phyloP scores from a whole-genome alignment of 2,329 filamentous ascomycete genomes.

The Septoria petroselini region DNA sequence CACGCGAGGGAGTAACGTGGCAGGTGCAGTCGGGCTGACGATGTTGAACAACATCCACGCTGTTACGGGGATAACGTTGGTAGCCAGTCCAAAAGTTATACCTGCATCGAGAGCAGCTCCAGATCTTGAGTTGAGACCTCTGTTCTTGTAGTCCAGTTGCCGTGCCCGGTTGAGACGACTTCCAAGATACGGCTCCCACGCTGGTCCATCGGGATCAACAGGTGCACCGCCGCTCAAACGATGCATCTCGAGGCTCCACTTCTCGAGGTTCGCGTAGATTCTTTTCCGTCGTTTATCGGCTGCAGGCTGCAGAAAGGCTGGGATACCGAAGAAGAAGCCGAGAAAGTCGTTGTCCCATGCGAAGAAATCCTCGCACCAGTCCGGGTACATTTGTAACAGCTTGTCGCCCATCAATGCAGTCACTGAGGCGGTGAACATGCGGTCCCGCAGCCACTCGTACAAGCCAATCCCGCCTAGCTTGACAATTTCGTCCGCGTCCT shows the following conservation, averaged over 20 bases:
- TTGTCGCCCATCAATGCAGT: conserved; percentile 34
- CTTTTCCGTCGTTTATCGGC: conserved; percentile 26
- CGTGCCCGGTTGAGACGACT: conserved; percentile 33
- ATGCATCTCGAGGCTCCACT: conserved; percentile 31
- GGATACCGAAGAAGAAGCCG: conserved; percentile 33
- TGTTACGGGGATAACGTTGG: conserved; percentile 36
- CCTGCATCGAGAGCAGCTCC: conserved; percentile 32
- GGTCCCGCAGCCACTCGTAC: conserved; percentile 34
- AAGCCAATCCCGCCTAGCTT: conserved; percentile 27
- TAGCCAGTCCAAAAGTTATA: conserved; percentile 35
- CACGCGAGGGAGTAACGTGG: conserved; percentile 29
- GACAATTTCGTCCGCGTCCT: conserved; percentile 26
- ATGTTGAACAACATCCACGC: conserved; percentile 38
- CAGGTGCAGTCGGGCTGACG: conserved; percentile 30
- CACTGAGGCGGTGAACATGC: conserved; percentile 35
- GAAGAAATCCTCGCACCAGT: conserved; percentile 34
- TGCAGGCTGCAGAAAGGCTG: conserved; percentile 29
- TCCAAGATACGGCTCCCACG: conserved; percentile 34
- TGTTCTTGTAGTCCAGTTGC: conserved; percentile 30
- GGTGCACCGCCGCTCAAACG: conserved; percentile 26
- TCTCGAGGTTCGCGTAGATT: conserved; percentile 30
- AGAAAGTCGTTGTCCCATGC: conserved; percentile 34
- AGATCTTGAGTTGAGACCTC: conserved; percentile 25
- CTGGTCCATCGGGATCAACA: conserved; percentile 30
- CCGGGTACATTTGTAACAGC: conserved; percentile 33